These are phyloP conservation scores for Leccinellum rugosiceps DNA, from an alignment of 768 basidiomycete species.

Conservation along the genomic window DNA sequence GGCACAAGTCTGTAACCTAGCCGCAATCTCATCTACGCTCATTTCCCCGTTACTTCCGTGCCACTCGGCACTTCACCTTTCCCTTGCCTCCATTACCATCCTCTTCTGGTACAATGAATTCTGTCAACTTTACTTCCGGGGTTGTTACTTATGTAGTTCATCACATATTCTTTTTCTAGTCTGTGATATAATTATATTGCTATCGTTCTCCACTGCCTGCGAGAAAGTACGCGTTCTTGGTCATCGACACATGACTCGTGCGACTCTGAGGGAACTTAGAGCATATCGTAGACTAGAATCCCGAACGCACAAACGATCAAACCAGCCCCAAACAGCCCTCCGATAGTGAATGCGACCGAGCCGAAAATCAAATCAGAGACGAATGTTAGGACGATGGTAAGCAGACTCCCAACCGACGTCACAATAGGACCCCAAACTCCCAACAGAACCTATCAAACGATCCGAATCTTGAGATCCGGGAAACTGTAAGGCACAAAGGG, in stretches of 20 bases:
- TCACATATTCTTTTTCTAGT: constrained; percentile 33
- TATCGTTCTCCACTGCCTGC: constrained; percentile 16
- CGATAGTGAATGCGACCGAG: constrained; percentile 57
- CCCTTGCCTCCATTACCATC: constrained; percentile 8
- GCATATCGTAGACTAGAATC: constrained; percentile 72
- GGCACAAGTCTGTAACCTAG: constrained; percentile 33
- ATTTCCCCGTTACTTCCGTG: constrained; percentile 22
- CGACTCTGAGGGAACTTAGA: constrained; percentile 22
- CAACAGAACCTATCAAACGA: constrained; percentile 57
- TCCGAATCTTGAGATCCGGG: constrained; percentile 1
- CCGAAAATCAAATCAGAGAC: constrained; percentile 76
- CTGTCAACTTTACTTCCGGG: constrained; percentile 21
- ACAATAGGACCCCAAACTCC: constrained; percentile 88
- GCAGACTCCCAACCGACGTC: constrained; percentile 84
- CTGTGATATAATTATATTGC: constrained; percentile 43
- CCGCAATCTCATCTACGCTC: constrained; percentile 31
- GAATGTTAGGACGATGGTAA: constrained; percentile 90
- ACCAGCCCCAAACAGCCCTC: constrained; percentile 73
- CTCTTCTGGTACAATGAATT: constrained; percentile 18
- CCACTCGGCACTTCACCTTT: constrained; percentile 11
- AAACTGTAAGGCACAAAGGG: not conserved
- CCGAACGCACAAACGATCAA: constrained; percentile 83
- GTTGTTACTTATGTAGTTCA: constrained; percentile 31
- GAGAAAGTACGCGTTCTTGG: not conserved
- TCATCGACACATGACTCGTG: not conserved